Evolutionary conservation across 2,329 filamentous ascomycete genomes (phyloP), one percentile per base, ranked within the genome.

Genomic region (Penicillium sp.): DNA sequence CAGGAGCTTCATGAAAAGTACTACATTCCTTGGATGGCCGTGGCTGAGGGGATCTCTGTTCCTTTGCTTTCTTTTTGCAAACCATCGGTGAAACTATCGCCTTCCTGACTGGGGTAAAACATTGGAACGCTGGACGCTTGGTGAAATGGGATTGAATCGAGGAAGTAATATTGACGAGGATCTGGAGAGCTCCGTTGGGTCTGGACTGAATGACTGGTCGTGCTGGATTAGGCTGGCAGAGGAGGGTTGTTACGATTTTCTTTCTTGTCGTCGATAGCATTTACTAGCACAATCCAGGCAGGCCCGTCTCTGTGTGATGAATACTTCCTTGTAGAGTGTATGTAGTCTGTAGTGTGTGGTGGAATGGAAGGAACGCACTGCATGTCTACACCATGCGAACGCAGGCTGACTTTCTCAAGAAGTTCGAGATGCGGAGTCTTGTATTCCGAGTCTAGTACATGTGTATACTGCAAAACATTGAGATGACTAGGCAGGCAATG

Each of bases 221-320:
- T 42, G 47, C 22, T 38, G 35, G 17, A 37, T 45, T 31, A 14
- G 31, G 54, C 43, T 50, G 45, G 20, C 37, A 49, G 57, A 20
- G 55, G 57, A 42, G 55, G 57, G 55, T 15, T 51, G 59, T 63
- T 56, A 63, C 59, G 63, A 59, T 58, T 61, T 62, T 59, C 59
- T 55, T 59, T 65, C 51, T 55, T 59, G 31, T 62, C 51, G 55
- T 54, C 61, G 58, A 64, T 68, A 66, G 63, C 35, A 52, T 5
- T n/a, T 52, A 52, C 49, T 52, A 37, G 49, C 64, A 68, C 66
- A 69, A 68, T 65, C 59, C 64, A 65, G 64, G 60, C 68, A 62
- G 60, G 65, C 53, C 63, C 55, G 59, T 66, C 62, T 64, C 52
- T 47, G 52, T 55, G 41, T 55, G 34, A 41, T 37, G 28, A 45